Evolutionary conservation across 1,284 basidiomycete species (phyloP).

Genomic region (Termitomyces sp.): DNA sequence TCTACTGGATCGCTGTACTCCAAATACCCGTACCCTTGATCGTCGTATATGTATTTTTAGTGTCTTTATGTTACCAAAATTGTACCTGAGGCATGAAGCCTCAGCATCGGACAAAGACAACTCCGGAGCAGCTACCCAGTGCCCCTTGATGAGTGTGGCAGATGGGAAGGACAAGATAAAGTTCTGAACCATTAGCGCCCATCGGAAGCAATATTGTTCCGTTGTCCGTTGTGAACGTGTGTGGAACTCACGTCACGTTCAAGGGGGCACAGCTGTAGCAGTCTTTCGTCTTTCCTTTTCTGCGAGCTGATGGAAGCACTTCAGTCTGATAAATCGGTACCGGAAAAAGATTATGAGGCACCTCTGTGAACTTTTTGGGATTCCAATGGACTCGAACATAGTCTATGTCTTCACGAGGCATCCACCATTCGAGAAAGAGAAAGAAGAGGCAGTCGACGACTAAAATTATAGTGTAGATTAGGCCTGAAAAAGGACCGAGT

Average conservation of each 20-base stretch:
- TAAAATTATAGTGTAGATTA: constrained; percentile 75
- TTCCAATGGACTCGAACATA: constrained; percentile 47
- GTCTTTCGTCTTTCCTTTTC: background rate
- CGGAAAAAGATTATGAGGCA: constrained; percentile 5
- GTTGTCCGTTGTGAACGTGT: background rate
- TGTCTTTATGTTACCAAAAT: background rate
- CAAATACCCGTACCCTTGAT: background rate
- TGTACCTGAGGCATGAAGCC: background rate
- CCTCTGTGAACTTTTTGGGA: constrained; percentile 23
- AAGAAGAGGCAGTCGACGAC: constrained; percentile 80
- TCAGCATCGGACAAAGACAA: background rate
- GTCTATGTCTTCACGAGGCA: constrained; percentile 66
- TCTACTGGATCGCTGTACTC: background rate
- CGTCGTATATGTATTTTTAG: constrained; percentile 1
- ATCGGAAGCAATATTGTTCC: background rate
- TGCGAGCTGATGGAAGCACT: background rate
- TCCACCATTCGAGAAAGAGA: constrained; percentile 69
- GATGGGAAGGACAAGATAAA: background rate
- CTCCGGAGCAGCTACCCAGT: background rate
- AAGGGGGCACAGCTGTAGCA: background rate
- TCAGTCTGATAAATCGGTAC: background rate
- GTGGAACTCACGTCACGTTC: background rate
- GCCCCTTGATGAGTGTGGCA: background rate
- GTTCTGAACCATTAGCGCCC: background rate
- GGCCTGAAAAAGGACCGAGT: constrained; percentile 69